Base-by-base conservation (phyloP, 208 protist species). In the Acanthamoeba lenticulata region DNA sequence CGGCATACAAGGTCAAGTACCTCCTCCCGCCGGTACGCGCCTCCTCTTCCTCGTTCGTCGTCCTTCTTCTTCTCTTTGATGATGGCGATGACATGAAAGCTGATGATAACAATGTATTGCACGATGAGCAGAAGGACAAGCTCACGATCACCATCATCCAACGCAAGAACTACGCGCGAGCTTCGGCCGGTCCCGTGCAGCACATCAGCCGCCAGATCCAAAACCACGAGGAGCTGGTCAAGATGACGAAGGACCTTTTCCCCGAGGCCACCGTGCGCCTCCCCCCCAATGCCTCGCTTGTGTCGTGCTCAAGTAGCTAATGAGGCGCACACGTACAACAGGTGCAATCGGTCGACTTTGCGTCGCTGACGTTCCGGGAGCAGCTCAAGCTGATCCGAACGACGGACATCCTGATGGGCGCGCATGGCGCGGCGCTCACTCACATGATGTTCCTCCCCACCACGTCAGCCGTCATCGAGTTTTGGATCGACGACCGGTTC, bases 401-500 rank as follows among this genome's bases (percentile, higher is more conserved):
- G 62, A 92, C 88, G 34, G 88, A 92, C 60, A 92, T 92, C 38
- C 45, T 92, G 13, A n/a, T 92, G 27, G 88, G 88, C 38, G 62
- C 62, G 24, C 88, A 92, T 32, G 88, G 88, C 11, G 88, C 88
- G 34, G 88, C 60, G 27, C 60, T 92, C 40, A 40, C 57, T 19
- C 88, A 92, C 62, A 92, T 92, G 36, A 77, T 57, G n/a, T 77
- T 34, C 88, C 62, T 92, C 27, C 88, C 88, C 6, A 69, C 52
- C 24, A 77, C 52, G 1, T 79, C 60, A 1, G 52, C 32, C 6
- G 17, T 32, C 57, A 77, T 92, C 55, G 88, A 92, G 27, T 90
- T 90, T 67, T 90, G 83, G 83, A 90, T 90, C 29, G 83, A 90
- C 19, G 83, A 90, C 24, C 45, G 62, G 88, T 92, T 3, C 42